Base-by-base conservation (phyloP, 2,329 filamentous ascomycete genomes). In the Tothia fuscella region DNA sequence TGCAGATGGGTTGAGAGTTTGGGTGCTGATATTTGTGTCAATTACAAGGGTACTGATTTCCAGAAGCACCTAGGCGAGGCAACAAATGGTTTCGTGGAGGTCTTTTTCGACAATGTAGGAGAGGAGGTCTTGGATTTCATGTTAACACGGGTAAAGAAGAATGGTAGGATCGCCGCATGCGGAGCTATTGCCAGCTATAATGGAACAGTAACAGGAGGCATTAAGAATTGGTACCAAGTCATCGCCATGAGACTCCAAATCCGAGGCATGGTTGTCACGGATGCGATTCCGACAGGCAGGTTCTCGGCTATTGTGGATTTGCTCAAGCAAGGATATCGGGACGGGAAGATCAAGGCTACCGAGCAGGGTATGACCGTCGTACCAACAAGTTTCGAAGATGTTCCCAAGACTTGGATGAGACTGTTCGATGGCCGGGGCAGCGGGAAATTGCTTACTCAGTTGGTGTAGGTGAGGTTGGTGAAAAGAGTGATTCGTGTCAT, bases 321-420 rank as follows among this genome's bases (percentile, higher is more conserved):
- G 9, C 35, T 38, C 9, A 16, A 30, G 26, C 10, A 25, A 26
- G 35, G 35, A 7, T 38, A 12, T 20, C 14, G 25, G 35, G 19
- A 38, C 12, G 22, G 19, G 9, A 38, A 38, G 19, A 38, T 38
- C 35, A 38, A 25, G 21, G 35, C 35, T 7, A 25, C 35, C 22
- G 35, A 38, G 10, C 7, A 38, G 12, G 35, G 35, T 9, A 10
- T 26, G 35, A 38, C 35, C 7, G 19, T 38, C 12, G 13, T 21
- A 7, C 21, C 16, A 20, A 16, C 17, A 7, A 7, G 6, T 7
- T 38, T 38, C 35, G 35, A 38, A 20, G 35, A 38, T 24, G 16
- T 38, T 38, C 35, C 35, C 7, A 38, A 38, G 22, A 38, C 35
- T 38, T 38, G 35, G 35, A 38, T 38, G 35, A 16, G 14, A 16